phyloP scores from a whole-genome alignment of 2,329 filamentous ascomycete species.

The Corynespora cassiicola region DNA sequence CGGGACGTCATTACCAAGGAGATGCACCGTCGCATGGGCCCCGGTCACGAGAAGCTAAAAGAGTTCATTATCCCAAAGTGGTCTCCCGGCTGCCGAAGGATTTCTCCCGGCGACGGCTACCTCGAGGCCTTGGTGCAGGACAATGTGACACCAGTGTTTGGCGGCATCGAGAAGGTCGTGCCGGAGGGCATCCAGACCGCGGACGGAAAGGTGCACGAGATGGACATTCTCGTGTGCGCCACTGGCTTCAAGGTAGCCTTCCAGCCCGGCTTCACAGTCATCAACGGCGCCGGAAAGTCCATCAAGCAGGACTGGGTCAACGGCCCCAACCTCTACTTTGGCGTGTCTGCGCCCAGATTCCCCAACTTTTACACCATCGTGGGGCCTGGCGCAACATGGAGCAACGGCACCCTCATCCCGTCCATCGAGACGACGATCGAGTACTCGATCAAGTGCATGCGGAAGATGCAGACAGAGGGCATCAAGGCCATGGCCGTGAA shows the following conservation, averaged over 20 bases:
- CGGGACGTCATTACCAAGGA: conserved; percentile 48
- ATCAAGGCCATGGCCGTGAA: conserved; percentile 40
- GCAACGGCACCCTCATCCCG: conserved; percentile 52
- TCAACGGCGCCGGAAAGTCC: conserved; percentile 41
- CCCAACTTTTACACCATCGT: conserved; percentile 55
- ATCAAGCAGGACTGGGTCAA: conserved; percentile 49
- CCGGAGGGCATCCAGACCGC: conserved; percentile 42
- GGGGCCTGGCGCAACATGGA: conserved; percentile 53
- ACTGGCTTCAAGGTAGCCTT: conserved; percentile 45
- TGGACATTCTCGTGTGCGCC: conserved; percentile 40
- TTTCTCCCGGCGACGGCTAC: conserved; percentile 41
- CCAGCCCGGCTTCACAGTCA: conserved; percentile 53
- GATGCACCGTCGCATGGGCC: conserved; percentile 48
- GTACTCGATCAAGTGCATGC: conserved; percentile 40
- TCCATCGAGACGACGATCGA: conserved; percentile 52
- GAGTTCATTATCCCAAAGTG: conserved; percentile 57
- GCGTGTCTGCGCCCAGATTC: conserved; percentile 49
- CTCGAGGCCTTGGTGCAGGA: conserved; percentile 37
- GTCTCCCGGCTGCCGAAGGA: conserved; percentile 48
- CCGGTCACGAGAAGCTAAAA: conserved; percentile 50
- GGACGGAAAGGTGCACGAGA: conserved; percentile 37
- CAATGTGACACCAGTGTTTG: conserved; percentile 35
- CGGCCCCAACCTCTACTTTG: conserved; percentile 51
- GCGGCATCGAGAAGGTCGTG: conserved; percentile 38
- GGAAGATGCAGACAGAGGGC: conserved; percentile 39